Evolutionary conservation across 352 stramenopile species (phyloP).

Genomic region (Phytopythium ostracodes): DNA sequence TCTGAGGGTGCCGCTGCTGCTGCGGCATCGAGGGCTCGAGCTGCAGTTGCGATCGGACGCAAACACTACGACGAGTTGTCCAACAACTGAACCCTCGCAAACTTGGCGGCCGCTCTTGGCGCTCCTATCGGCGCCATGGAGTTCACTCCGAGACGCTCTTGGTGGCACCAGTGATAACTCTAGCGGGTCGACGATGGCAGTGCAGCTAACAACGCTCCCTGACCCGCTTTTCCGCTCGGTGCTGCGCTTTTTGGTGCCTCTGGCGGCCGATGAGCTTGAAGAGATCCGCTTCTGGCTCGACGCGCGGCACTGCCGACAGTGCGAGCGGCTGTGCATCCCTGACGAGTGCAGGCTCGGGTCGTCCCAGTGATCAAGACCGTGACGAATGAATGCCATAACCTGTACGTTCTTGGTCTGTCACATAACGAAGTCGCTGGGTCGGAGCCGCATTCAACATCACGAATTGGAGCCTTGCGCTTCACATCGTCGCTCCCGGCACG

Average conservation of each 20-base stretch:
- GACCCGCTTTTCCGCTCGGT: slow-evolving; percentile 1
- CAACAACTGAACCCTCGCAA: neutral
- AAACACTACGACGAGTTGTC: neutral
- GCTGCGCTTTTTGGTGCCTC: neutral
- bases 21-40: slow-evolving; percentile 11
- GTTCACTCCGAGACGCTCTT: neutral
- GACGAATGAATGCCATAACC: neutral
- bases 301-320: slow-evolving; percentile 2
- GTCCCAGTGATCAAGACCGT: neutral
- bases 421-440: neutral
- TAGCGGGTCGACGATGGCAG: neutral
- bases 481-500: neutral
- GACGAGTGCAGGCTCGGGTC: slow-evolving; percentile 1
- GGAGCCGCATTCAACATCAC: neutral
- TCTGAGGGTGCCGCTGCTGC: slow-evolving; percentile 14
- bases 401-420: neutral
- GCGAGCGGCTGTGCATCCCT: slow-evolving; percentile 4
- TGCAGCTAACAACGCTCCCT: slow-evolving; percentile 1
- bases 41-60: neutral
- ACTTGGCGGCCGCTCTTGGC: neutral
- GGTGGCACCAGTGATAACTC: neutral
- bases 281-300: slow-evolving; percentile 10
- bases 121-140: neutral
- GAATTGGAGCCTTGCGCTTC: neutral
- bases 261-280: neutral